Evolutionary conservation across 2,329 filamentous ascomycete genomes (phyloP).

Genomic region (Stagonosporopsis chrysanthemi): DNA sequence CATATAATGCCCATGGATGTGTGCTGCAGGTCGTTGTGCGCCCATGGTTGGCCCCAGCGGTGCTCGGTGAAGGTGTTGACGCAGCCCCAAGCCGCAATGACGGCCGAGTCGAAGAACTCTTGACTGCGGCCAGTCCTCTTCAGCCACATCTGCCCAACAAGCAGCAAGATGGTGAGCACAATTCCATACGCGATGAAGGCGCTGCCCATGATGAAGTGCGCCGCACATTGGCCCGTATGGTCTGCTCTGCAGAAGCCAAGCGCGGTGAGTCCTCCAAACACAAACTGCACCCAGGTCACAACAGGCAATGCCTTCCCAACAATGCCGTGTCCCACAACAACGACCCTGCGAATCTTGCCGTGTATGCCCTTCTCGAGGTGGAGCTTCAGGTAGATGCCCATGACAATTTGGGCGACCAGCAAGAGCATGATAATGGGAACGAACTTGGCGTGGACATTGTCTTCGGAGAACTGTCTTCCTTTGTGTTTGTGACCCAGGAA

Average conservation of each 20-base stretch:
- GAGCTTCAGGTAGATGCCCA: constrained; percentile 87
- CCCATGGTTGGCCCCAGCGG: constrained; percentile 89
- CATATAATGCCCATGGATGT: constrained; percentile 99
- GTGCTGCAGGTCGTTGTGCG: constrained; percentile 93
- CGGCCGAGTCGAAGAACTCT: constrained; percentile 92
- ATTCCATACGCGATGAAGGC: constrained; percentile 96
- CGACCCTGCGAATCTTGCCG: constrained; percentile 74
- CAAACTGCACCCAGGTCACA: constrained; percentile 88
- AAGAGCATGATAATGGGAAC: constrained; percentile 82
- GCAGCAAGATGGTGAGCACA: constrained; percentile 80
- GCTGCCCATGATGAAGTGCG: constrained; percentile 98
- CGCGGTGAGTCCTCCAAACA: constrained; percentile 92
- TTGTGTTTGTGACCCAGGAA: constrained; percentile 91
- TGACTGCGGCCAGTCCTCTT: constrained; percentile 83
- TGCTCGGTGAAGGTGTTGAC: constrained; percentile 99
- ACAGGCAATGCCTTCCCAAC: constrained; percentile 88
- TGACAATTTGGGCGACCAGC: constrained; percentile 75
- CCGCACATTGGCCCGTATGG: constrained; percentile 88
- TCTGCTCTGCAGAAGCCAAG: constrained; percentile 93
- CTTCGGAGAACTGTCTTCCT: constrained; percentile 77
- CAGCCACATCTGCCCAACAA: constrained; percentile 90
- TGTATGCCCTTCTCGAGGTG: constrained; percentile 87
- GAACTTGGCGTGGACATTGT: constrained; percentile 76
- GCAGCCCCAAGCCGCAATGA: constrained; percentile 94
- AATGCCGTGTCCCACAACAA: constrained; percentile 78